Evolutionary conservation across 2,329 filamentous ascomycete species (phyloP).

Genomic region (Penicillium crustosum): DNA sequence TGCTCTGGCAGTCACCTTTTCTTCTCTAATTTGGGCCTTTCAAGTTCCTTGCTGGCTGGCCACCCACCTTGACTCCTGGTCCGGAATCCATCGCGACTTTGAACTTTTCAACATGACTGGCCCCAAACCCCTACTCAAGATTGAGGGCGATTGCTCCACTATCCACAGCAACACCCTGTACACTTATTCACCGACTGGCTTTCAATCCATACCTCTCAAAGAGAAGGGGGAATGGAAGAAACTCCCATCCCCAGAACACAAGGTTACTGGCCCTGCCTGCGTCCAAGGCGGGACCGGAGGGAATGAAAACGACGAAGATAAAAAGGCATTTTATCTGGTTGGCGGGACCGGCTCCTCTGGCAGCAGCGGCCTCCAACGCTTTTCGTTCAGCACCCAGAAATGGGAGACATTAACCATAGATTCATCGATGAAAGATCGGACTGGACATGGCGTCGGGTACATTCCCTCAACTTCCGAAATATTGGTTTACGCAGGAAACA

Average conservation of each 20-base stretch:
- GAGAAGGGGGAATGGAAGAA: conserved; percentile 70
- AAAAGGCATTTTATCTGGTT: conserved; percentile 69
- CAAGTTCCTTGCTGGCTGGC: conserved; percentile 29
- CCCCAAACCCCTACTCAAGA: conserved; percentile 66
- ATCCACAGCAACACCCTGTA: conserved; percentile 81
- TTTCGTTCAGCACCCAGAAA: conserved; percentile 55
- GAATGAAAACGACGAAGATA: conserved; percentile 51
- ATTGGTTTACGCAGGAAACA: conserved; percentile 75
- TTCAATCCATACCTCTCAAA: conserved; percentile 70
- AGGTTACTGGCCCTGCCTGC: conserved; percentile 74
- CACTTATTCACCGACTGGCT: conserved; percentile 71
- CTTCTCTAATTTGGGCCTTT: conserved; percentile 20
- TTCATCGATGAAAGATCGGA: conserved; percentile 65
- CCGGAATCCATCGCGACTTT: conserved; percentile 26
- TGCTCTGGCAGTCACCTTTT: conserved; percentile 37
- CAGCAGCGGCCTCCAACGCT: conserved; percentile 75
- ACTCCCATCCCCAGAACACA: conserved; percentile 60
- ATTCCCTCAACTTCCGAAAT: conserved; percentile 69
- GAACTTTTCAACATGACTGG: conserved; percentile 60
- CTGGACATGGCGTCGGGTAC: conserved; percentile 74
- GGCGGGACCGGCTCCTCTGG: conserved; percentile 65
- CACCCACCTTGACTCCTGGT: conserved; percentile 28
- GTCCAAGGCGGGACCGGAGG: conserved; percentile 65
- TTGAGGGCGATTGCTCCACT: conserved; percentile 78
- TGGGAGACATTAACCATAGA: conserved; percentile 59